Conservation (phyloP, 164 flowering plant genomes). For the Stephania japonica region DNA sequence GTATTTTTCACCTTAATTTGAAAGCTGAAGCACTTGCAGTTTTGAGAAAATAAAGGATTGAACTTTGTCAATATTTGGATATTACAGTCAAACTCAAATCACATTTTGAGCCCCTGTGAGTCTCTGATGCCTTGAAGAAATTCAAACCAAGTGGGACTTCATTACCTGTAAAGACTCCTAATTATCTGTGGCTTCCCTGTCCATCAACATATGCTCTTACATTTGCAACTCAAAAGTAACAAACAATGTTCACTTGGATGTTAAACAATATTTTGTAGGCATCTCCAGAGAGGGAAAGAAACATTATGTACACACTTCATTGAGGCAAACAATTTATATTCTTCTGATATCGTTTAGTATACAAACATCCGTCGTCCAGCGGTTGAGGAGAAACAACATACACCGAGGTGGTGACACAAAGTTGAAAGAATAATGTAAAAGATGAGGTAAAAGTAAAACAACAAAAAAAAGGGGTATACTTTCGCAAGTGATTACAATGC, state of each 20-base stretch:
- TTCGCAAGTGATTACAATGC: slow-evolving; percentile 11
- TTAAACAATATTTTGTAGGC: not conserved
- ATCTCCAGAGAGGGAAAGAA: not conserved
- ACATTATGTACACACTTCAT: not conserved
- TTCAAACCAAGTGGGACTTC: too few species aligned
- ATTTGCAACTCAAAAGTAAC: too few species aligned
- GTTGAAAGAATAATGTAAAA: slow-evolving; percentile 21
- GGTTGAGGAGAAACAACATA: slow-evolving; percentile 1
- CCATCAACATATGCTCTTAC: too few species aligned
- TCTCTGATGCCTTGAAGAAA: too few species aligned
- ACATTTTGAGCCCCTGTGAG: too few species aligned
- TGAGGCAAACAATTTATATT: slow-evolving; percentile 8
- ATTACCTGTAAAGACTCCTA: too few species aligned
- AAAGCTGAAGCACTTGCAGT: too few species aligned
- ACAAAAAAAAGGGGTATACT: not conserved
- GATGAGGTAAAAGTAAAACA: not conserved
- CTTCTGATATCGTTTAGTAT: slow-evolving; percentile 9
- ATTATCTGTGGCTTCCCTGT: too few species aligned
- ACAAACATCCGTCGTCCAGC: slow-evolving; percentile 18
- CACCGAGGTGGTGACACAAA: slow-evolving; percentile 18
- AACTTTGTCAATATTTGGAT: too few species aligned
- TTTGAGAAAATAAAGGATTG: too few species aligned
- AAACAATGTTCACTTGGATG: not conserved
- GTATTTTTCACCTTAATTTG: too few species aligned
- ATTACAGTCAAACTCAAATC: too few species aligned